Base-by-base conservation (phyloP, 2,329 filamentous ascomycete species). In the Pseudogymnoascus sp. region DNA sequence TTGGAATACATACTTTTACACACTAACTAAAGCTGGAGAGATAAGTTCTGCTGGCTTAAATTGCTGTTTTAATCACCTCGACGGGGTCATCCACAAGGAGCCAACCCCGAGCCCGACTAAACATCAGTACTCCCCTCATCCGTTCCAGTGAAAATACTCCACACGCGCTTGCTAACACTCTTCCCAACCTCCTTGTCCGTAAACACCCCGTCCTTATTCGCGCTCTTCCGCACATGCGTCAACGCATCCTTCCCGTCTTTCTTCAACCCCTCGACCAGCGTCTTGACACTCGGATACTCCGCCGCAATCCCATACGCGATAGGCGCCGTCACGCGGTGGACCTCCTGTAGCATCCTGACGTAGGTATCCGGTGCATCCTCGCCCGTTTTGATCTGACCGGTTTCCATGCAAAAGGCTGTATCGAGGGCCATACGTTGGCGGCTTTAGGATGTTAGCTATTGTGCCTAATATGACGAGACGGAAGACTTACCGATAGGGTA, bases 401-500 rank as follows among this genome's bases (percentile, higher is more conserved):
- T 78, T 61, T 91, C 89, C 87, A 92, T 92, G 74, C 89, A 92
- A 72, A 93, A 93, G 0, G 82, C 80, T 1, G 84, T 85, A 11
- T 81, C 78, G 2, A 77, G 70, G 1, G 81, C 78, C 61, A 77
- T 78, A 67, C 75, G 75, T 67, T 80, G 79, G 7, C 37, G 63
- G 58, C 66, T 70, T 29, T 49, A 37, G 16, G 2, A 21, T 21
- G 39, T 61, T 11, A 60, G 59, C 39, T 41, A 16, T 31, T 37
- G 38, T 38, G 16, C 14, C 52, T 59, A 21, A 12, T 14, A 38
- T 4, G 49, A 55, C 19, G 45, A 2, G n/a, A 41, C 41, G 49
- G 5, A 29, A n/a, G 6, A 64, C 68, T 60, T 77, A 81, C 66
- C 84, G 83, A 73, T 92, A 92, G 0, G 89, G 90, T 21, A 89